These are phyloP conservation scores for Coemansia sp. DNA, from an alignment of 192 early-diverging fungal species.

Conservation along the genomic window DNA sequence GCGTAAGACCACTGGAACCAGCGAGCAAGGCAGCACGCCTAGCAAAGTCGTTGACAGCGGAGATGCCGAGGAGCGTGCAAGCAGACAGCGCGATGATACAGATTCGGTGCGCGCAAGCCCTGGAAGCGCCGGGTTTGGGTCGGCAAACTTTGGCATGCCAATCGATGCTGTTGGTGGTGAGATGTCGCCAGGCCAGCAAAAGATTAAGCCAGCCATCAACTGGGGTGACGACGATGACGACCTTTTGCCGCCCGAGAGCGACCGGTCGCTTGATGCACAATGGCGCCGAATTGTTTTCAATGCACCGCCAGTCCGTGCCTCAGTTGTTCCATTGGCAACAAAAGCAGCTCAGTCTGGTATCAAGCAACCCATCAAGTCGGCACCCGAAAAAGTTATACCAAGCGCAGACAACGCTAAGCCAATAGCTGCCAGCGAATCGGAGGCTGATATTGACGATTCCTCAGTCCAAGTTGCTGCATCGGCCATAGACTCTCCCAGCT, in stretches of 20 bases:
- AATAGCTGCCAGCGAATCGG: not conserved
- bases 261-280: constrained; percentile 41
- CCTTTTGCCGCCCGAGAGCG: constrained; percentile 18
- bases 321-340: not conserved
- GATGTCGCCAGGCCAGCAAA: constrained; percentile 27
- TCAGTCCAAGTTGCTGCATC: too few relatives aligned
- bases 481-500: too few relatives aligned
- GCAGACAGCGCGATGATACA: constrained; percentile 1
- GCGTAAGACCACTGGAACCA: not conserved
- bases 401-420: not conserved
- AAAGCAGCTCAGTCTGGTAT: not conserved
- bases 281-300: constrained; percentile 50
- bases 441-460: too few relatives aligned
- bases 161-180: constrained; percentile 9
- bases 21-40: not conserved
- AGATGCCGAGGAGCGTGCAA: not conserved
- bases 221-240: constrained; percentile 45
- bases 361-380: not conserved
- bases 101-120: not conserved
- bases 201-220: constrained; percentile 26
- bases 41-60: not conserved
- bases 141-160: constrained; percentile 20
- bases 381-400: not conserved
- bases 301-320: constrained; percentile 31
- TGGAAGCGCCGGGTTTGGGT: not conserved